Percentiles rank a stretch among this genome's conserved stretches.
Evolutionary conservation across 1,284 basidiomycete species (phyloP).

Genomic region (Heliocybe sulcata): DNA sequence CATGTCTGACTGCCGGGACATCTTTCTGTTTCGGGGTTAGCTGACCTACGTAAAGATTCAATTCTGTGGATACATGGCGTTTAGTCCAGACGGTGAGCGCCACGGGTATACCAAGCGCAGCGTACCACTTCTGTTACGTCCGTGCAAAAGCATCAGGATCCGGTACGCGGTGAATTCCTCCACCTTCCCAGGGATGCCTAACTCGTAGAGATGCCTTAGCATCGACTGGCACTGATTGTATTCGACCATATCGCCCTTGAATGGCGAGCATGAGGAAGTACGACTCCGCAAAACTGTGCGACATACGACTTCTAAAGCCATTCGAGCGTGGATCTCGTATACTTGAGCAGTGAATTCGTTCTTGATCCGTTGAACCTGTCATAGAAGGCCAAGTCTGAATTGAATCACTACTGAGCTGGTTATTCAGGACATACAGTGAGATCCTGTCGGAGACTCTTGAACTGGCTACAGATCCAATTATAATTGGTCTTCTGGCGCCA

Average conservation of each 20-base stretch:
- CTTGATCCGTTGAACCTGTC: conserved; percentile 97
- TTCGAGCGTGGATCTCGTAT: conserved; percentile 97
- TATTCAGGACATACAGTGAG: conserved; percentile 68
- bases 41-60: conserved; percentile 93
- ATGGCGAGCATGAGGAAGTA: conserved; percentile 1
- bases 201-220: conserved; percentile 86
- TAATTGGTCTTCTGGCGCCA: conserved; percentile 87
- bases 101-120: conserved; percentile 8
- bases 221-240: conserved; percentile 98
- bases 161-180: conserved; percentile 98
- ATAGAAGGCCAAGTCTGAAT: conserved; percentile 13
- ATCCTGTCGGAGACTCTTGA: conserved; percentile 97
- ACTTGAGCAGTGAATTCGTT: conserved; percentile 97
- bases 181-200: conserved; percentile 84
- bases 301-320: conserved; percentile 88
- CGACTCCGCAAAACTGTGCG: conserved; percentile 1
- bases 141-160: conserved; percentile 93
- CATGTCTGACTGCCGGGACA: conserved; percentile 78
- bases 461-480: conserved; percentile 94
- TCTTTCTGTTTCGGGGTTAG: conserved; percentile 87
- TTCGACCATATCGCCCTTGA: conserved; percentile 92
- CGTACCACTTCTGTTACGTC: conserved; percentile 88
- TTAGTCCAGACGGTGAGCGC: conserved; percentile 9
- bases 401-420: conserved; percentile 8
- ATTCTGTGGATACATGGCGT: conserved; percentile 50